Conservation (phyloP, 2,329 filamentous ascomycete genomes). For the Chrysosporium queenslandicum region DNA sequence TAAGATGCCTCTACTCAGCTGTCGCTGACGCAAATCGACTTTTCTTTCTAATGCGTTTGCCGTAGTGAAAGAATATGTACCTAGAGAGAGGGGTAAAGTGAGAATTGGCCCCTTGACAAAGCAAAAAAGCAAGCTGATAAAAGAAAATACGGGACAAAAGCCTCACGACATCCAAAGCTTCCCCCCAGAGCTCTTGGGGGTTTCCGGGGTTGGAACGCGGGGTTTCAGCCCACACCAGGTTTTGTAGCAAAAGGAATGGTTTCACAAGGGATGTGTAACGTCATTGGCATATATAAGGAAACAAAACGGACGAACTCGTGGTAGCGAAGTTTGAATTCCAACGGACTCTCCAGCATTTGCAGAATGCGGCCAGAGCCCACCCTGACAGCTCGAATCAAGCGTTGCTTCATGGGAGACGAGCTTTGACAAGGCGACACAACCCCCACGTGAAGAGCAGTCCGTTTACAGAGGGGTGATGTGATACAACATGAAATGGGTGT, state of each 20-base stretch:
- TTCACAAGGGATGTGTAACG: constrained; percentile 5
- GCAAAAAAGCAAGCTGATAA: neutral
- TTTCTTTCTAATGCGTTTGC: constrained; percentile 33
- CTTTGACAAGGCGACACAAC: neutral
- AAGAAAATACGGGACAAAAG: neutral
- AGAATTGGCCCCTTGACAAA: neutral
- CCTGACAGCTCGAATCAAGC: neutral
- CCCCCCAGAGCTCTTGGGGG: too few relatives aligned
- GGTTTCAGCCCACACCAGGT: neutral
- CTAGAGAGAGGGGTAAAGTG: constrained; percentile 19
- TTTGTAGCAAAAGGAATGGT: neutral
- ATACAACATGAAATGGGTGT: neutral
- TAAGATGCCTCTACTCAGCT: neutral
- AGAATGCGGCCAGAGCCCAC: neutral
- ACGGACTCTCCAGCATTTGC: constrained; percentile 1
- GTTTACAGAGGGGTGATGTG: neutral
- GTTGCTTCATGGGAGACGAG: too few relatives aligned
- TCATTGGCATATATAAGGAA: neutral
- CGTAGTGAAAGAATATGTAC: constrained; percentile 38
- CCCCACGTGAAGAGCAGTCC: neutral
- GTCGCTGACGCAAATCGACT: constrained; percentile 31
- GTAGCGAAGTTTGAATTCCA: constrained; percentile 13
- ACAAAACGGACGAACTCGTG: constrained; percentile 1
- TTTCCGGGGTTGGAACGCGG: constrained; percentile 1
- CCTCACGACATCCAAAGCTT: neutral